Conservation (phyloP, 2,329 filamentous ascomycete genomes). For the Cadophora gregata region DNA sequence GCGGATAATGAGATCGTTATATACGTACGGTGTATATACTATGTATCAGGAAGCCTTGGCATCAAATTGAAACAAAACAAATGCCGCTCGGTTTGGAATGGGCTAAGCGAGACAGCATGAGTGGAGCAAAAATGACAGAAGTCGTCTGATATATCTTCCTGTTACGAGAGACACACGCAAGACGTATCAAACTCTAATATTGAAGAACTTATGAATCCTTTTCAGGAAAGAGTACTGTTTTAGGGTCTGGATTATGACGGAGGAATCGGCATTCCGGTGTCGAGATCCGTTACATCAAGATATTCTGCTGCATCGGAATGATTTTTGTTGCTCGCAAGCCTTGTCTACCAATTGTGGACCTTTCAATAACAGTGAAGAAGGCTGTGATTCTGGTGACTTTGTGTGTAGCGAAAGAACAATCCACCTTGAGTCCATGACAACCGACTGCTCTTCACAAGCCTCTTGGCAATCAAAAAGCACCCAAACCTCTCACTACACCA, state of each 20-base stretch:
- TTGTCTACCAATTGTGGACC: neutral
- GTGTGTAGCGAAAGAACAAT: too few relatives aligned
- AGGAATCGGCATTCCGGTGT: neutral
- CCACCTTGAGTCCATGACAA: neutral
- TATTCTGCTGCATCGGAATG: neutral
- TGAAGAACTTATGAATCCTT: neutral
- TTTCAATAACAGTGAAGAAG: neutral
- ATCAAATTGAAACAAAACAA: neutral
- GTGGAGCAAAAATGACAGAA: neutral
- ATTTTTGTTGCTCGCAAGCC: neutral
- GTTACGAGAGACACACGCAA: neutral
- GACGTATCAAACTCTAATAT: neutral
- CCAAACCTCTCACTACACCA: neutral
- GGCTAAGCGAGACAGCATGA: neutral
- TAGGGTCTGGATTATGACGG: neutral
- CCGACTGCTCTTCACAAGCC: neutral
- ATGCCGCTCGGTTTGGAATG: neutral
- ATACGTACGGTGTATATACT: neutral
- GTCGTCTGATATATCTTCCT: neutral
- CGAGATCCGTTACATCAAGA: neutral
- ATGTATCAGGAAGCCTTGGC: neutral
- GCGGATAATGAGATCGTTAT: neutral
- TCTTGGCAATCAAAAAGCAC: neutral
- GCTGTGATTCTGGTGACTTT: too few relatives aligned
- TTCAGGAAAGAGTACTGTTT: neutral